Evolutionary conservation across 2,329 filamentous ascomycete species (phyloP).

Genomic region (Blumeria hordei): DNA sequence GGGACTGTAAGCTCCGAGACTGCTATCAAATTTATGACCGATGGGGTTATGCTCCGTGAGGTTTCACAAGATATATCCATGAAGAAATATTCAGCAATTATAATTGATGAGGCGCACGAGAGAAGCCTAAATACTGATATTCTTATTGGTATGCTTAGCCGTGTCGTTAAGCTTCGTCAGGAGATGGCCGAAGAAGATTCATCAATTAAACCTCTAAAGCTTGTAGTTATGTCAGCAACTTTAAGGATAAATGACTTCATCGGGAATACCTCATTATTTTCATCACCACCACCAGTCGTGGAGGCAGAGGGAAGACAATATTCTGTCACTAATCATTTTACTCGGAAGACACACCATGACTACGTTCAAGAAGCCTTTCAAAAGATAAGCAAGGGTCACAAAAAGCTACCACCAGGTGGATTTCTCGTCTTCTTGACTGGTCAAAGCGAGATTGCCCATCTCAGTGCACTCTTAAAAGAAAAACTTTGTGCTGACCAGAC

Average conservation of each 20-base stretch:
- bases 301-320: slow-evolving; percentile 83
- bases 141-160: slow-evolving; percentile 86
- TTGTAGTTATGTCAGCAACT: slow-evolving; percentile 96
- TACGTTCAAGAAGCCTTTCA: slow-evolving; percentile 77
- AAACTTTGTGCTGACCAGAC: slow-evolving; percentile 25
- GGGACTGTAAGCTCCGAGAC: slow-evolving; percentile 58
- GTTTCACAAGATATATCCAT: slow-evolving; percentile 73
- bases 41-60: slow-evolving; percentile 82
- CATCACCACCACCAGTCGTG: slow-evolving; percentile 54
- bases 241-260: slow-evolving; percentile 77
- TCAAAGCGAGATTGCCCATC: slow-evolving; percentile 65
- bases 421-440: slow-evolving; percentile 91
- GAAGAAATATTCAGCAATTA: slow-evolving; percentile 72
- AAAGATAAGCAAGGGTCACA: slow-evolving; percentile 71
- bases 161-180: slow-evolving; percentile 64
- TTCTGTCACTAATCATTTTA: slow-evolving; percentile 73
- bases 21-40: slow-evolving; percentile 95
- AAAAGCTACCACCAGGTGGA: slow-evolving; percentile 68
- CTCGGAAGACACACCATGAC: slow-evolving; percentile 57
- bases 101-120: slow-evolving; percentile 95
- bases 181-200: slow-evolving; percentile 50
- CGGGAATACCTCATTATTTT: slow-evolving; percentile 59
- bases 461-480: slow-evolving; percentile 58
- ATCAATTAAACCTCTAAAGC: slow-evolving; percentile 54
- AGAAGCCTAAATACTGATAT: slow-evolving; percentile 95